These are phyloP conservation scores for Circinella umbellata DNA, from an alignment of 371 early-diverging fungal genomes.

Conservation along the genomic window DNA sequence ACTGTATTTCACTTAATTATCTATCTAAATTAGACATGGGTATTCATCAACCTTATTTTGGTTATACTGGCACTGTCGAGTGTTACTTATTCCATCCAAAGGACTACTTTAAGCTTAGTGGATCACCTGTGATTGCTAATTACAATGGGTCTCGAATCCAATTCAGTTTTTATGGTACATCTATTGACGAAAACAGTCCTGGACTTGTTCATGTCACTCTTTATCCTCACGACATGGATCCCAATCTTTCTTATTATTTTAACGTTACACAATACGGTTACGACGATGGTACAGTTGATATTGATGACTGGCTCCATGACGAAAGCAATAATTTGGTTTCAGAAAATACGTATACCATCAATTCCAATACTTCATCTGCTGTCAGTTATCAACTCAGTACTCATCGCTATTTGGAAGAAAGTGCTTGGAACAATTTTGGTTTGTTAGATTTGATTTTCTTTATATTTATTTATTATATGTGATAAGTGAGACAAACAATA, in stretches of 20 bases:
- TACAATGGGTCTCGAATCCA: conserved; percentile 24
- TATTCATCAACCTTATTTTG: conserved; percentile 24
- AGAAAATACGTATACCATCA: not conserved
- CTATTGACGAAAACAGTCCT: conserved; percentile 12
- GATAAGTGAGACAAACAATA: no score
- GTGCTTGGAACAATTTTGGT: conserved; percentile 31
- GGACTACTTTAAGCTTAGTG: not conserved
- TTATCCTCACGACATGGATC: conserved; percentile 27
- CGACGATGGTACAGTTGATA: not conserved
- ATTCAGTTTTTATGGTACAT: conserved; percentile 26
- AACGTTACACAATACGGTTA: conserved; percentile 18
- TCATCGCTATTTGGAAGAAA: conserved; percentile 22
- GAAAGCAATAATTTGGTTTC: conserved; percentile 29
- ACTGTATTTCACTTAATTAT: conserved; percentile 11
- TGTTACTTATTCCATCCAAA: conserved; percentile 13
- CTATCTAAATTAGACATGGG: conserved; percentile 21
- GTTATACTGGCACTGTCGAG: conserved; percentile 5
- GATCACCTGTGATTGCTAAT: not conserved
- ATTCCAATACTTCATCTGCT: conserved; percentile 11
- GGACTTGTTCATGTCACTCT: conserved; percentile 25
- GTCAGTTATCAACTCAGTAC: conserved; percentile 24
- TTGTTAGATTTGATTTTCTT: no score
- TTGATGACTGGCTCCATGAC: conserved; percentile 21
- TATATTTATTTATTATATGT: no score
- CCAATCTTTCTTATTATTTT: conserved; percentile 23